These are phyloP conservation scores for Schoenoplectus triqueter DNA, from an alignment of 202 grass and related monocot species.

Conservation along the genomic window DNA sequence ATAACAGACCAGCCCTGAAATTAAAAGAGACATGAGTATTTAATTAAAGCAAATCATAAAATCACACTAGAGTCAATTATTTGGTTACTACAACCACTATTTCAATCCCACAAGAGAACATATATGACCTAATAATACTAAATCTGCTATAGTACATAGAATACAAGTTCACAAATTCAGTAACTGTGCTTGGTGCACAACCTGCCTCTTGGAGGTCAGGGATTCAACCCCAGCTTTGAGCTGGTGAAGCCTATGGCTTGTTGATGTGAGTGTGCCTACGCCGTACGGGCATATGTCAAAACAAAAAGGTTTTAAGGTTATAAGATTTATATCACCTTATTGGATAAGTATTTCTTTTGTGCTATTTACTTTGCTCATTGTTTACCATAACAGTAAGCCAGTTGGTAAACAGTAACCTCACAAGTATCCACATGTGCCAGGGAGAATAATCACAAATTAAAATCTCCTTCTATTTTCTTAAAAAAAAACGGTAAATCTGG, in stretches of 20 bases:
- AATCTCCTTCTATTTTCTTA: background rate
- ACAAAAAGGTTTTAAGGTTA: background rate
- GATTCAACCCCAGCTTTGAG: too few relatives aligned
- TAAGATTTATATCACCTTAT: background rate
- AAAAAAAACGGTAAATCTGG: background rate
- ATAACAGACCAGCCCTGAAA: conserved; percentile 78
- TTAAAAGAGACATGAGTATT: conserved; percentile 31
- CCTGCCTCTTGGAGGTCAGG: too few relatives aligned
- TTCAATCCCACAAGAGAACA: background rate
- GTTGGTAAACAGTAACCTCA: background rate
- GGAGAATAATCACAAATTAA: background rate
- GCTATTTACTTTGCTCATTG: background rate
- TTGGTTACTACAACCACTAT: background rate
- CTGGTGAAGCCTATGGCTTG: too few relatives aligned
- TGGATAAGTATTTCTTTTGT: background rate
- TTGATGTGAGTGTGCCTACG: too few relatives aligned
- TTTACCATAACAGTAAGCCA: background rate
- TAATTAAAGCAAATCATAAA: background rate
- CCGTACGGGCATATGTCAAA: too few relatives aligned
- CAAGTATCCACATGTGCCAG: background rate
- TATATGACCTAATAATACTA: background rate
- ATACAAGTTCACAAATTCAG: background rate
- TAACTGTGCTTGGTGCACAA: too few relatives aligned
- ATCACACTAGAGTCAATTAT: background rate
- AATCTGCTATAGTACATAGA: background rate